Evolutionary conservation across 139 green algal genomes (phyloP).

Genomic region (Closterium sp.): DNA sequence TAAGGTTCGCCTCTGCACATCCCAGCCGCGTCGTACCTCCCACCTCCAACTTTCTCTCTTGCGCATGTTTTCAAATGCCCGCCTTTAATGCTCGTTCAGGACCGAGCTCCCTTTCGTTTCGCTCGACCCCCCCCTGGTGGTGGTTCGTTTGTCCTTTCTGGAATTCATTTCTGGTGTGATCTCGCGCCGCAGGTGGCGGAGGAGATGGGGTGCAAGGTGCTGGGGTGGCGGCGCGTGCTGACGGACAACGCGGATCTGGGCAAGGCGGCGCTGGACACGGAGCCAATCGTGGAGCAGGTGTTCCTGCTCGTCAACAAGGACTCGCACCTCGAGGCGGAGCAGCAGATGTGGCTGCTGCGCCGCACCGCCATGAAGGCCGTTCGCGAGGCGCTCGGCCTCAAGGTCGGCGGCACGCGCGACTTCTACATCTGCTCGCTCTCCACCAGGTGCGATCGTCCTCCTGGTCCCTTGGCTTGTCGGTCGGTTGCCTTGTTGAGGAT

Average conservation of each 20-base stretch:
- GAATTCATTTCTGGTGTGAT: too few species aligned
- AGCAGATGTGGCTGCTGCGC: constrained; percentile 79
- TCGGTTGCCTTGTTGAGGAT: too few species aligned
- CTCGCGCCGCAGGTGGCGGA: constrained; percentile 28
- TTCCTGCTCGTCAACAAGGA: constrained; percentile 67
- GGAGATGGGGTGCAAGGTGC: constrained; percentile 67
- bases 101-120: neutral
- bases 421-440: constrained; percentile 91
- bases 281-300: constrained; percentile 86
- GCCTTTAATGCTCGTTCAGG: too few species aligned
- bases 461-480: neutral
- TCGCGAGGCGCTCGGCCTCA: constrained; percentile 13
- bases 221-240: constrained; percentile 86
- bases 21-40: neutral
- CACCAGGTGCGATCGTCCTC: constrained; percentile 26
- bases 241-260: constrained; percentile 82
- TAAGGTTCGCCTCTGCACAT: constrained; percentile 6
- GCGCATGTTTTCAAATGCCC: neutral
- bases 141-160: neutral
- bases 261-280: constrained; percentile 61
- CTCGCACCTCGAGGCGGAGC: constrained; percentile 34
- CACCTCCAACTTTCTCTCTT: neutral
- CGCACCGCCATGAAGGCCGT: constrained; percentile 67
- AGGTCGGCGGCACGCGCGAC: constrained; percentile 59
- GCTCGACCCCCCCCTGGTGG: neutral